These are phyloP conservation scores for Ceratobasidium sp. DNA, from an alignment of 1,284 basidiomycete genomes.

Conservation along the genomic window DNA sequence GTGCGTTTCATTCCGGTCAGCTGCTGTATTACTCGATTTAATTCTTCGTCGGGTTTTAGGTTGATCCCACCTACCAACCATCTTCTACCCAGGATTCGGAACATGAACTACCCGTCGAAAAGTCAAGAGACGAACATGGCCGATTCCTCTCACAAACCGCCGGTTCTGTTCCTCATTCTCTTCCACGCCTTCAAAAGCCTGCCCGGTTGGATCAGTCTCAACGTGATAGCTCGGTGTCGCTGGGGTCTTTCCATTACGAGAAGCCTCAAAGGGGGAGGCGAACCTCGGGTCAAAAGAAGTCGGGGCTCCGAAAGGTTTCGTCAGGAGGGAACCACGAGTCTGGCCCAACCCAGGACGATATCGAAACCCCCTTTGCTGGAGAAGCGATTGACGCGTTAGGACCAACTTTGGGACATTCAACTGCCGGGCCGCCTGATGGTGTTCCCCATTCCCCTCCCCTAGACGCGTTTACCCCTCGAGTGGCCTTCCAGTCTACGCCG, in stretches of 20 bases:
- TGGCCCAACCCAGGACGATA: too few relatives aligned
- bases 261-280: not conserved
- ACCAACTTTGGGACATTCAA: too few relatives aligned
- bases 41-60: not conserved
- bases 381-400: too few relatives aligned
- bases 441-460: not conserved
- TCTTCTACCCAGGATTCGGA: not conserved
- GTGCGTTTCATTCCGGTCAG: not conserved
- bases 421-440: too few relatives aligned
- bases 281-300: not conserved
- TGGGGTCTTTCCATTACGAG: not conserved
- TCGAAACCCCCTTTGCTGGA: too few relatives aligned
- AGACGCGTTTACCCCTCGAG: not conserved
- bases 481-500: not conserved
- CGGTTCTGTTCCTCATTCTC: not conserved
- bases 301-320: not conserved
- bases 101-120: not conserved
- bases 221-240: not conserved
- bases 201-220: not conserved
- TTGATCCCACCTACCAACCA: conserved; percentile 3
- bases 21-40: not conserved
- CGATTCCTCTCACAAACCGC: not conserved
- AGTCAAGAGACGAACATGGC: not conserved
- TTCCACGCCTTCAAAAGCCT: not conserved
- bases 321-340: not conserved